Base-by-base conservation (phyloP, 148 eudicot species). In the Rhododendron griersonianum region DNA sequence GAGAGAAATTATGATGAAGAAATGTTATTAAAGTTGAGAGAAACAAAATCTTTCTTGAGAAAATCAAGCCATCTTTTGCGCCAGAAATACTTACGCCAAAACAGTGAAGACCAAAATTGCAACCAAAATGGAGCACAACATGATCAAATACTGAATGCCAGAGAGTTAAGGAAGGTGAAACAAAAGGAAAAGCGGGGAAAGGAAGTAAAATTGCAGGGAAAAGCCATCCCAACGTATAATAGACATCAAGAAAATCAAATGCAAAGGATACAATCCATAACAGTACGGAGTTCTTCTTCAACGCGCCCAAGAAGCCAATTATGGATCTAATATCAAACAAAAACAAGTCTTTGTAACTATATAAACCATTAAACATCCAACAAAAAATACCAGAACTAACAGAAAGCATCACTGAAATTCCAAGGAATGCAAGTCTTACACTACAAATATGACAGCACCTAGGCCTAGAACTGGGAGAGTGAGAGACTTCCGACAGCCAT, bases 401-500 rank as follows among this genome's bases (percentile, higher is more conserved):
- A 21, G 55, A 15, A 86, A 50, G 84, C 77, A 39, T 82, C 44
- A 28, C 33, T 19, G 37, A 76, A 83, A 37, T 33, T 25, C 82
- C 11, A 57, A 79, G 81, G 63, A 81, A 84, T 61, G 39, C 10
- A 81, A 80, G 91, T 81, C 93, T 91, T 93, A 96, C 99, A 96
- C 89, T 86, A 95, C 87, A 87, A 96, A 94, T 87, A 96, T 93
- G 87, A 92, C 74, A 35, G 88, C 97, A 78, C 99, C 99, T 87
- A 96, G 95, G 83, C 94, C 97, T 82, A 96, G 89, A 88, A 96
- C 97, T n/a, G 99, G 99, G 83, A 95, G 91, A 76, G 98, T 96
- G 78, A 96, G 97, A 47, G 98, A 93, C 81, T 92, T 96, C 87
- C 96, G 90, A 88, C 99, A 96, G 80, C 92, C 92, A 87, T 96